Evolutionary conservation across 164 flowering plant genomes (phyloP), one percentile per base, ranked within the genome.

Genomic region (Kingdonia uniflora): DNA sequence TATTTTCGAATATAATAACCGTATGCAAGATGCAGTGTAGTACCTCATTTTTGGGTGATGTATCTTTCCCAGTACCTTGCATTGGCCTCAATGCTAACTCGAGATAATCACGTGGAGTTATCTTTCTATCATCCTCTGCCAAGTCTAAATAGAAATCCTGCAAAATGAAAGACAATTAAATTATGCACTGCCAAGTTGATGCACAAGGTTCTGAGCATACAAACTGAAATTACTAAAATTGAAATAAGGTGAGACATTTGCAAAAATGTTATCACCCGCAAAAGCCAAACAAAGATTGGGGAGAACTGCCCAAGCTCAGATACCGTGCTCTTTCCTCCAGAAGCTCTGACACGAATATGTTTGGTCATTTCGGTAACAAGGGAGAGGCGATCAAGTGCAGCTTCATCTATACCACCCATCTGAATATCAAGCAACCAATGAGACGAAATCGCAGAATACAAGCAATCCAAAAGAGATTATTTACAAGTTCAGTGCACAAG

Each of bases 351-450:
- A 52, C 97, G 97, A 54, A 94, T 94, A 71, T 89, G 99, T 55
- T 85, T 94, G 24, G 95, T 94, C 96, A 94, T 84, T 77, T 94
- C 91, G 37, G 99, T 94, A 42, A 94, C 99, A 65, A 94, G 96
- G 61, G 99, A 94, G 40, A 94, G 85, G 50, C 97, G 95, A 74
- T 94, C 99, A 47, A 94, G 76, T 39, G 99, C 90, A 60, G 96
- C 77, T 73, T 94, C 99, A 73, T 94, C 99, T 41, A 94, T 94
- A 48, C 96, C 96, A 52, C 99, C 99, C 97, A 94, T 87, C 97
- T 94, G 64, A 58, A 41, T 39, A 44, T 53, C 19, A 60, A 21
- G 14, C 15, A 37, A 58, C 40, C 11, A 56, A 35, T 38, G 11
- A 58, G 39, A 29, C 14, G 47, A 63, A 2, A 15, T 14, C 11